These are phyloP conservation scores for Mallotus repandus DNA, from an alignment of 441 rosid species.

Conservation along the genomic window DNA sequence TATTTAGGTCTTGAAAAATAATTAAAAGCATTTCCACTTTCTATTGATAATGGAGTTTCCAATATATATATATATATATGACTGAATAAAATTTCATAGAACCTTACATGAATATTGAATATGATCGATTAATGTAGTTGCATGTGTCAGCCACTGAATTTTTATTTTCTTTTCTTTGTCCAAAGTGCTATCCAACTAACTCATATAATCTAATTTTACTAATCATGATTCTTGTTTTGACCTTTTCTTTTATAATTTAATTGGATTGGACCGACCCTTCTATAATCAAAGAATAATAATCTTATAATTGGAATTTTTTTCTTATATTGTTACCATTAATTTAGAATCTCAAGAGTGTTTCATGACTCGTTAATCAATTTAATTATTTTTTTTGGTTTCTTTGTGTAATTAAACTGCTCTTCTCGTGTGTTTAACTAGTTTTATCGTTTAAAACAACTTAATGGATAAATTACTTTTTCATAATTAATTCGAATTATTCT, in stretches of 20 bases:
- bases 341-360: background rate
- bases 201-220: background rate
- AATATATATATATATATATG: background rate
- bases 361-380: background rate
- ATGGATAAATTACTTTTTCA: background rate
- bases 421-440: background rate
- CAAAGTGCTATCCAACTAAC: conserved; percentile 21
- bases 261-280: conserved; percentile 14
- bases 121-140: background rate
- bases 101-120: background rate
- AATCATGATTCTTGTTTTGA: conserved; percentile 18
- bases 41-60: conserved; percentile 13
- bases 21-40: conserved; percentile 20
- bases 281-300: conserved; percentile 4
- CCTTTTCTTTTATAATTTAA: conserved; percentile 10
- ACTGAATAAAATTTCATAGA: background rate
- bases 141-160: conserved; percentile 5
- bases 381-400: too few species aligned
- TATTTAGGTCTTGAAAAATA: background rate
- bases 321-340: background rate
- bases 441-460: too few species aligned
- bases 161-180: background rate
- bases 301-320: background rate
- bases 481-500: conserved; percentile 8
- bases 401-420: background rate